phyloP scores from a whole-genome alignment of 805 yeast species.

The Gaillardinia entomophila region DNA sequence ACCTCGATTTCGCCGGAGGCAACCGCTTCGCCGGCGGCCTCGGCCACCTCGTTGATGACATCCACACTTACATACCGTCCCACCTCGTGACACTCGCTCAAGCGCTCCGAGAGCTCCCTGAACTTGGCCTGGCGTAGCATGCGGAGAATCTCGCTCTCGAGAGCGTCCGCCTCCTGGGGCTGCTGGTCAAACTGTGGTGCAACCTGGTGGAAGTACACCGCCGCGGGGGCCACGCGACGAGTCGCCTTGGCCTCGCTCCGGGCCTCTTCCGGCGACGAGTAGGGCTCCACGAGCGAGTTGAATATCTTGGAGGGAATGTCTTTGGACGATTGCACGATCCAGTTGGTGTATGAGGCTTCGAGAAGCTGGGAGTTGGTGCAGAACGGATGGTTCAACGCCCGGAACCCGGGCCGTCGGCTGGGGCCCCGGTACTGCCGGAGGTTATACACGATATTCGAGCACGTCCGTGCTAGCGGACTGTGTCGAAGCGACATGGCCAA shows the following conservation, averaged over 20 bases:
- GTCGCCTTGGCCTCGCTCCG: background rate
- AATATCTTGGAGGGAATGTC: constrained; percentile 4
- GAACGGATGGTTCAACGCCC: constrained; percentile 10
- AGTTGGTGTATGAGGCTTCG: constrained; percentile 9
- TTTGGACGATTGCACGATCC: constrained; percentile 9
- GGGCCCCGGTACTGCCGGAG: constrained; percentile 8
- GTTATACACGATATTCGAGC: constrained; percentile 8
- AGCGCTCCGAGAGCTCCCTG: constrained; percentile 4
- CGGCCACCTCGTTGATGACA: constrained; percentile 8
- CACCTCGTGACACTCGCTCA: constrained; percentile 4
- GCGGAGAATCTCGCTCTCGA: constrained; percentile 9
- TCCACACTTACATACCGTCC: constrained; percentile 4
- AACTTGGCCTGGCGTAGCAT: constrained; percentile 7
- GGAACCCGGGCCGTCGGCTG: constrained; percentile 6
- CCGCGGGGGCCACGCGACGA: too few relatives aligned
- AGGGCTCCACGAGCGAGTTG: background rate
- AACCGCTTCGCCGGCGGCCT: too few relatives aligned
- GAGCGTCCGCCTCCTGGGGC: constrained; percentile 1
- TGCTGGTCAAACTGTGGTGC: background rate
- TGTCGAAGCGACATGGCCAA: too few relatives aligned
- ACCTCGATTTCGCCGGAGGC: constrained; percentile 7
- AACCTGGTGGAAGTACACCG: background rate
- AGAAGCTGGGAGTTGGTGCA: constrained; percentile 10
- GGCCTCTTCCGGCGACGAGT: background rate
- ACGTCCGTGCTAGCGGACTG: constrained; percentile 1